phyloP scores from a whole-genome alignment of 371 early-diverging fungal genomes.

The Mucor lusitanicus region DNA sequence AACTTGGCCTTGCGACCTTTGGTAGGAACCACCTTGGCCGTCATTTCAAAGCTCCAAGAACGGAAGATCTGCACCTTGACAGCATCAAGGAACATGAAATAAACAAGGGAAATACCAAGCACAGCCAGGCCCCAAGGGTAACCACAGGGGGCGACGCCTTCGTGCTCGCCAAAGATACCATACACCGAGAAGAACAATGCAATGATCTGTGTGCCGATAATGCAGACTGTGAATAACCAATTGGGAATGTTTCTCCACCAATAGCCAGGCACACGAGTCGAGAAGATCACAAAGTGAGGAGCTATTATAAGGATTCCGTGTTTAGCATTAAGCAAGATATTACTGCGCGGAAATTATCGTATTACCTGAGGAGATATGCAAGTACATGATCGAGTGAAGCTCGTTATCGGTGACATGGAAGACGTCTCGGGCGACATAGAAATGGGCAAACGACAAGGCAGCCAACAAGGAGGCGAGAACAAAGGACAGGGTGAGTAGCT shows the following conservation, averaged over 20 bases:
- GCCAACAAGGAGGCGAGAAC: conserved; percentile 73
- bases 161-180: conserved; percentile 60
- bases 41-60: conserved; percentile 66
- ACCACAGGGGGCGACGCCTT: conserved; percentile 55
- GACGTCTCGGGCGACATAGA: conserved; percentile 71
- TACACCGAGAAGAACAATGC: conserved; percentile 86
- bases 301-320: conserved; percentile 54
- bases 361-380: conserved; percentile 83
- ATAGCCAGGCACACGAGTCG: conserved; percentile 84
- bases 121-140: conserved; percentile 63
- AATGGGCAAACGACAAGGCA: conserved; percentile 82
- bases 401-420: conserved; percentile 44
- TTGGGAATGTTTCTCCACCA: conserved; percentile 68
- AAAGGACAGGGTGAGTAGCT: conserved; percentile 84
- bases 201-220: conserved; percentile 87
- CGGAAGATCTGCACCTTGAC: conserved; percentile 83
- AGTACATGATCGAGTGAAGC: conserved; percentile 84
- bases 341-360: conserved; percentile 34
- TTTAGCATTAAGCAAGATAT: no score
- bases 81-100: conserved; percentile 79
- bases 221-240: conserved; percentile 52
- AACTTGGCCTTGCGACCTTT: conserved; percentile 57
- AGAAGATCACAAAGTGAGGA: conserved; percentile 96
- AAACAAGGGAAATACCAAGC: conserved; percentile 67
- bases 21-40: conserved; percentile 73